Evolutionary conservation across 2,329 filamentous ascomycete species (phyloP), one percentile per base, ranked within the genome.

Genomic region (Penicillium griseofulvum): DNA sequence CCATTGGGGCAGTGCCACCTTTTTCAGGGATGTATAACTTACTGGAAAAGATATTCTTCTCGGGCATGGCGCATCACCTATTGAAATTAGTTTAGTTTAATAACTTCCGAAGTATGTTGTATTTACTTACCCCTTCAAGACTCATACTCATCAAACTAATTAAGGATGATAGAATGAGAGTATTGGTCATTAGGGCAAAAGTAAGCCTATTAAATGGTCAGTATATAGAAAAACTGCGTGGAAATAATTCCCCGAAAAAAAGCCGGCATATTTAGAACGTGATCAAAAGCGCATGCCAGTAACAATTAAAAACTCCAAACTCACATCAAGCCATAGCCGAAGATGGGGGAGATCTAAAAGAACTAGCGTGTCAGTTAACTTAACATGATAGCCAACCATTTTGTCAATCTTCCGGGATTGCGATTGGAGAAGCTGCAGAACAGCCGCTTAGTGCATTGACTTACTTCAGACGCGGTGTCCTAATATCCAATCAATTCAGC

Each of bases 31-130:
- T 34, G n/a, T 38, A 49, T 45, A 68, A 28, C 68, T 68, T 65
- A 84, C 81, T 83, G 80, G 65, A 82, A 85, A 26, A 84, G 75
- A 66, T 85, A 85, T 67, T 86, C 83, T 64, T 85, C 82, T 64
- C 82, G 77, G 37, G 83, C 82, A 74, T 85, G 82, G 54, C 82
- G 78, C 71, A 86, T 80, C 51, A 85, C 81, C 83, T 85, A 62
- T 48, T 26, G 42, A 51, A 28, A 36, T 43, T 34, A 22, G n/a
- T n/a, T n/a, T n/a, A n/a, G n/a, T n/a, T n/a, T n/a, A n/a, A n/a
- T n/a, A n/a, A n/a, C n/a, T n/a, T n/a, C n/a, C n/a, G n/a, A n/a
- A n/a, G n/a, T n/a, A n/a, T n/a, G n/a, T n/a, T n/a, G n/a, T n/a
- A 1, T 26, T 24, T 75, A 70, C 75, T 53, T 75, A 71, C 75